A percentile compares a stretch with the other conserved stretches of the same genome.
These are phyloP conservation scores for Coemansia sp. DNA, from an alignment of 192 early-diverging fungal species.

Conservation along the genomic window DNA sequence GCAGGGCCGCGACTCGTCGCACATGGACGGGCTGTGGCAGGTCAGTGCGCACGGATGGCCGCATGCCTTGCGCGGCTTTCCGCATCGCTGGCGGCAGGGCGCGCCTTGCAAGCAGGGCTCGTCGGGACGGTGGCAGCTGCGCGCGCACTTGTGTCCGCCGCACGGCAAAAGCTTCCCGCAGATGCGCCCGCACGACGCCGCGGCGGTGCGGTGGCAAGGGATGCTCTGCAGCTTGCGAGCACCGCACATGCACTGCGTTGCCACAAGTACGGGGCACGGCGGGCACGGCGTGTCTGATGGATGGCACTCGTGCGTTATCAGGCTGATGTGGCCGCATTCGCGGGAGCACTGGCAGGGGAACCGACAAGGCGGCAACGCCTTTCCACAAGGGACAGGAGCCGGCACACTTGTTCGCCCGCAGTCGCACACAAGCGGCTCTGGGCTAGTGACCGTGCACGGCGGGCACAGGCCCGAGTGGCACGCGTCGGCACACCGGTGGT, in stretches of 20 bases:
- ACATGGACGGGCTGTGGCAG: constrained; percentile 77
- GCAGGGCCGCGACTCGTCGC: constrained; percentile 76
- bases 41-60: constrained; percentile 71
- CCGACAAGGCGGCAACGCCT: constrained; percentile 69
- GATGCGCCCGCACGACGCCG: constrained; percentile 58
- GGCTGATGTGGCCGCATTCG: constrained; percentile 74
- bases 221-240: constrained; percentile 72
- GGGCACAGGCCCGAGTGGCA: constrained; percentile 80
- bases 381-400: constrained; percentile 86
- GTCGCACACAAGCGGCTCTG: constrained; percentile 80
- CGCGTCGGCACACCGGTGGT: constrained; percentile 67
- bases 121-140: constrained; percentile 77
- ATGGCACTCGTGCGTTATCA: constrained; percentile 81
- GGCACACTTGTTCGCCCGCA: constrained; percentile 79
- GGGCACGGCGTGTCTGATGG: constrained; percentile 81
- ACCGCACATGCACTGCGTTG: constrained; percentile 73
- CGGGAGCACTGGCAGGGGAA: constrained; percentile 66
- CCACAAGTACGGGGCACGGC: constrained; percentile 82
- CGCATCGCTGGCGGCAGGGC: constrained; percentile 70
- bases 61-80: constrained; percentile 71
- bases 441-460: constrained; percentile 72
- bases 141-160: constrained; percentile 75
- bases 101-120: constrained; percentile 64
- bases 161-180: constrained; percentile 61
- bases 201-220: constrained; percentile 71